Evolutionary conservation across 225 moss, liverwort and hornwort species (phyloP).

Genomic region (Climacium dendroides): DNA sequence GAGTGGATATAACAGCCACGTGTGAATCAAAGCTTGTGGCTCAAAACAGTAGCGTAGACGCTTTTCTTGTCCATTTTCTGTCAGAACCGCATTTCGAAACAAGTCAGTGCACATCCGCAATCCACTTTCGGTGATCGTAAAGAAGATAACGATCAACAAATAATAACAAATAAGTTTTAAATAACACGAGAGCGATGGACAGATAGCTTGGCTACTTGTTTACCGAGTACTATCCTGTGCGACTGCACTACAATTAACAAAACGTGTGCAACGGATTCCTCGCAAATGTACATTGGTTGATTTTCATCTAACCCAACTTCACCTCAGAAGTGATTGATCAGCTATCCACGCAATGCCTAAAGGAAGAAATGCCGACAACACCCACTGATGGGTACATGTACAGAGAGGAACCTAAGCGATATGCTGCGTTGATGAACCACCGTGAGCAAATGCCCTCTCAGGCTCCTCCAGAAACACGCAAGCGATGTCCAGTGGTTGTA

Average conservation of each 20-base stretch:
- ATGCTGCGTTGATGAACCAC: not conserved
- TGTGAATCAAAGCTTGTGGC: slow-evolving; percentile 5
- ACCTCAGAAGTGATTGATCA: not conserved
- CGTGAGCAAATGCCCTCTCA: slow-evolving; percentile 2
- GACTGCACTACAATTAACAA: not conserved
- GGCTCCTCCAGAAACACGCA: slow-evolving; percentile 31
- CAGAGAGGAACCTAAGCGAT: not conserved
- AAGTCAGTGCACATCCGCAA: not conserved
- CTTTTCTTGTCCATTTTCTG: slow-evolving; percentile 8
- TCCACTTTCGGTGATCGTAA: not conserved
- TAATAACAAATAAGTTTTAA: not conserved
- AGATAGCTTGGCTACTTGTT: not conserved
- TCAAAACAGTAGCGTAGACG: not conserved
- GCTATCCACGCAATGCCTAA: not conserved
- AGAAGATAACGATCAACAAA: not conserved
- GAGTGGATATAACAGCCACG: slow-evolving; percentile 12
- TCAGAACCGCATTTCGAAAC: not conserved
- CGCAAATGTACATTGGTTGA: not conserved
- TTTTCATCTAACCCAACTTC: not conserved
- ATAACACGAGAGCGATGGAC: not conserved
- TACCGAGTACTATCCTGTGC: not conserved
- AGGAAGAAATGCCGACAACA: not conserved
- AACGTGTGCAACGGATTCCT: not conserved
- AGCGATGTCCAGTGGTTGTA: slow-evolving; percentile 35
- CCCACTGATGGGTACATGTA: not conserved